phyloP scores from a whole-genome alignment of 306 rosid species.

The Urtica urens region DNA sequence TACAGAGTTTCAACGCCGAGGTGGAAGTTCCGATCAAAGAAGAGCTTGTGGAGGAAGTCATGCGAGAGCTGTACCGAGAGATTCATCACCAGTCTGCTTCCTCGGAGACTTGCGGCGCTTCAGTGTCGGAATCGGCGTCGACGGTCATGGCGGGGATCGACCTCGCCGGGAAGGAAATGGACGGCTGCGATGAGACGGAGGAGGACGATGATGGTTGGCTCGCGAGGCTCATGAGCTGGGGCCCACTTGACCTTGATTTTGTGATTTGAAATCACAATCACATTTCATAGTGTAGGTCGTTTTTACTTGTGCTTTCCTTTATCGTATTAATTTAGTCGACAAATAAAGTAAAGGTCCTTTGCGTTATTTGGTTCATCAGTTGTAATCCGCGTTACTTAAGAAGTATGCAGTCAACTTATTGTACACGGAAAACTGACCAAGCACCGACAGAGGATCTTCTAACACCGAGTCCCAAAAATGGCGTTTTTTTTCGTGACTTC shows the following conservation, averaged over 20 bases:
- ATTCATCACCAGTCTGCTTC: not conserved
- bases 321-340: too few relatives aligned
- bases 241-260: slow-evolving; percentile 18
- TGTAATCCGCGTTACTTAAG: too few relatives aligned
- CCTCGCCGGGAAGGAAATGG: slow-evolving; percentile 1
- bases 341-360: too few relatives aligned
- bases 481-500: too few relatives aligned
- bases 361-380: too few relatives aligned
- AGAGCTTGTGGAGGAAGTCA: slow-evolving; percentile 21
- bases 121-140: slow-evolving; percentile 17
- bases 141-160: slow-evolving; percentile 23
- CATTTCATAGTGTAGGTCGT: too few relatives aligned
- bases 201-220: slow-evolving; percentile 21
- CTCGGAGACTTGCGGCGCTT: slow-evolving; percentile 21
- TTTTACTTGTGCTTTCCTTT: too few relatives aligned
- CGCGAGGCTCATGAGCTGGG: slow-evolving; percentile 21
- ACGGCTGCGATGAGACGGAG: slow-evolving; percentile 7
- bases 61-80: slow-evolving; percentile 29
- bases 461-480: too few relatives aligned
- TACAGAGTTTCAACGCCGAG: not conserved
- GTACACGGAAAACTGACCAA: too few relatives aligned
- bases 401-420: too few relatives aligned
- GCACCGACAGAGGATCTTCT: too few relatives aligned
- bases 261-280: slow-evolving; percentile 15
- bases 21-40: slow-evolving; percentile 22